These are phyloP conservation scores for Karstenula rhodostoma DNA, from an alignment of 2,329 filamentous ascomycete genomes.

Conservation along the genomic window DNA sequence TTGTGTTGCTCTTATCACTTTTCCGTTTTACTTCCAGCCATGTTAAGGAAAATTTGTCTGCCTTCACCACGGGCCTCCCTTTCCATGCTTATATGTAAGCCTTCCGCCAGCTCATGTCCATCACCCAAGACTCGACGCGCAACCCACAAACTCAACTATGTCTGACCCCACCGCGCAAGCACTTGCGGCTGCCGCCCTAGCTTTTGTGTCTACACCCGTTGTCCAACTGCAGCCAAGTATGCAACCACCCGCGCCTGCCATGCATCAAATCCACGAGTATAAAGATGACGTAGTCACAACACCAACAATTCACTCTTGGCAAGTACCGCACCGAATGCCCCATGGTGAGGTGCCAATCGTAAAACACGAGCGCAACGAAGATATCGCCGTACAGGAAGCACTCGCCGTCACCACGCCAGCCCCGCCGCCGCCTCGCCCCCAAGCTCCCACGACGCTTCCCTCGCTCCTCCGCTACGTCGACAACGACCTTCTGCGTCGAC, in stretches of 20 bases:
- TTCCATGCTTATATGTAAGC: neutral
- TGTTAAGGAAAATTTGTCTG: neutral
- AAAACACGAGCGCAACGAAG: neutral
- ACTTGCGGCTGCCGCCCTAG: neutral
- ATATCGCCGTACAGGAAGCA: neutral
- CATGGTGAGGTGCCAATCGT: neutral
- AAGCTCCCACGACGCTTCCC: constrained; percentile 8
- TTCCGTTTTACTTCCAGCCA: neutral
- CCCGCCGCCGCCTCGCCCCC: neutral
- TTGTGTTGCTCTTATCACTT: neutral
- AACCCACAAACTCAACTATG: neutral
- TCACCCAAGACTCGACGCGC: neutral
- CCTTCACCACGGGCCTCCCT: neutral
- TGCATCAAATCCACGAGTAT: neutral
- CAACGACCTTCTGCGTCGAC: constrained; percentile 23
- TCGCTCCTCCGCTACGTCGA: constrained; percentile 35
- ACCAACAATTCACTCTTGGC: neutral
- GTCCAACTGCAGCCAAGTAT: neutral
- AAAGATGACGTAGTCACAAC: neutral
- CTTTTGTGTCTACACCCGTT: neutral
- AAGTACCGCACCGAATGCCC: neutral
- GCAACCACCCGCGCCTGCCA: neutral
- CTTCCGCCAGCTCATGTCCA: neutral
- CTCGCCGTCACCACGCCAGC: neutral
- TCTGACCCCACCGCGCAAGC: neutral